Base-by-base conservation (phyloP, 495 filamentous ascomycete genomes). In the Lasiosphaeriaceae sp. region DNA sequence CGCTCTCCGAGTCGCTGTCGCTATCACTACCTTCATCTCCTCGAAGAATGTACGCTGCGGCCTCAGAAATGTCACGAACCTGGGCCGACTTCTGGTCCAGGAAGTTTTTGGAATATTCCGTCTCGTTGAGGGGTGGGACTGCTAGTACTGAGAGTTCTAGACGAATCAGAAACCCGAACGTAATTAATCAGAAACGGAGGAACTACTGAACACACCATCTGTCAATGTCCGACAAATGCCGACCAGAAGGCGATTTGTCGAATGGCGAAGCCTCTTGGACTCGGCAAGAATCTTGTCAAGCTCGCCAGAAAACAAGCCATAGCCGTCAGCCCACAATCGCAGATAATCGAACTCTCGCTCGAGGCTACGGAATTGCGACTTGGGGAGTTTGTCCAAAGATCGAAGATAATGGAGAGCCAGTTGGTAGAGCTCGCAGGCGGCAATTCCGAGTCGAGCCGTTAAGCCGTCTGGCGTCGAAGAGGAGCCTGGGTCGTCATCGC, bases 291-390 rank as follows among this genome's bases (percentile, higher is more conserved):
- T 44, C 11, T 44, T 20, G 23, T 53, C 51, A n/a, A 53, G 35
- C 2, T 53, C 22, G 12, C 51, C 51, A 44, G 51, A 22, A 6
- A 23, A 21, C 12, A 53, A 8, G 21, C 26, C 39, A 19, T 44
- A 53, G 35, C 51, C 37, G 21, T 53, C 35, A 21, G 20, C 17
- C 51, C 51, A 53, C 14, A 53, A 35, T 20, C n/a, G 35, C 12
- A 53, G 44, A 20, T 53, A 53, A 3, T 20, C 51, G 12, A 24
- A 45, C 12, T 53, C 51, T 2, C 37, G 34, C 51, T 53, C 17
- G 16, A 26, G 5, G 14, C 49, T 52, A 2, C 16, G 14, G 37
- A 9, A 2, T 7, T 9, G 12, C 11, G 19, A 5, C 21, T 20
- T 31, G 2, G 26, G 14, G 21, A 20, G 16, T 52, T 31, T 4